Evolutionary conservation across 495 filamentous ascomycete species (phyloP), one percentile per base, ranked within the genome.

Genomic region (Trichoderma gamsii): DNA sequence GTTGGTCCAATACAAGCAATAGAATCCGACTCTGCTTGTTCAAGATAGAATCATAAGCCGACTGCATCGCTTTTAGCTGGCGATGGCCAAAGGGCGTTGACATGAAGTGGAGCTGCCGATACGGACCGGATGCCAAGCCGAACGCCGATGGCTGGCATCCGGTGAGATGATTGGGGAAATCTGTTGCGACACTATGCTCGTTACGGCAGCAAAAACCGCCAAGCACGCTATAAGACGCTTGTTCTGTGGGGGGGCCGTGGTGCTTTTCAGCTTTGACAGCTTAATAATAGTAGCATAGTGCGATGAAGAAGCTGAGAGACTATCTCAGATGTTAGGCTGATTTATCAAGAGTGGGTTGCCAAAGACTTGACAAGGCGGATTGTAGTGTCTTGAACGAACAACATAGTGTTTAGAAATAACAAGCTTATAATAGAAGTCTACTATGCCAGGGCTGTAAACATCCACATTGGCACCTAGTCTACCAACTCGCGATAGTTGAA

Each of bases 91-190:
- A 52, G 49, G 49, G 49, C 49, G 49, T 52, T 52, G 49, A 61
- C 56, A 61, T 61, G n/a, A 21, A 13, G 56, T 61, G 56, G 56
- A 61, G 56, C 23, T 12, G 11, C 3, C 29, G 2, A 25, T 61
- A 27, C 56, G 56, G 56, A 61, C 56, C 56, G 56, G 56, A 61
- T 29, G 56, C 11, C 56, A 32, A 61, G 56, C 56, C 23, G 56
- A 61, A 32, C 8, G n/a, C 56, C 25, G 56, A 61, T 61, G 56
- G 56, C 23, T 18, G 3, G 25, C 16, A 18, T 3, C 25, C 56
- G 56, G 56, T 25, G 56, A 61, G 56, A 23, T 61, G 56, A 61
- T 61, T 61, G 56, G 56, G 56, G 56, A 29, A 61, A 13, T 61
- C 23, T 32, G 2, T 32, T 27, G 11, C 25, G 56, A 32, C 49